phyloP scores from a whole-genome alignment of 306 rosid genomes.

The Vicia villosa region DNA sequence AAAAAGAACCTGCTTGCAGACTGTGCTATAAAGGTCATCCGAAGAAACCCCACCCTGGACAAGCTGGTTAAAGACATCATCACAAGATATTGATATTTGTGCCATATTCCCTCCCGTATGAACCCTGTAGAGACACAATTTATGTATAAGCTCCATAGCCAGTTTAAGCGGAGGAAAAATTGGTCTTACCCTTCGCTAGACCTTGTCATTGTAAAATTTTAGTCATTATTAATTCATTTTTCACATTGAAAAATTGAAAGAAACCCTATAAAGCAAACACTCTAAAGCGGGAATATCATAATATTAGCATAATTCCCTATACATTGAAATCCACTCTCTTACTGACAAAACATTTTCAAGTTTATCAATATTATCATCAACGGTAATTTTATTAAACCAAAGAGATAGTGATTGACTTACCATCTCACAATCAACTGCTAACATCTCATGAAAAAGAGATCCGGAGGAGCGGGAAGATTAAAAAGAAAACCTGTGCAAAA shows the following conservation, averaged over 20 bases:
- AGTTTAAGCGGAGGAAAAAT: neutral
- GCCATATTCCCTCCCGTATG: constrained; percentile 67
- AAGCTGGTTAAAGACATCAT: constrained; percentile 77
- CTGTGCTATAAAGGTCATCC: constrained; percentile 71
- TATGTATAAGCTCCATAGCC: neutral
- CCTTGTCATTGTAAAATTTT: neutral
- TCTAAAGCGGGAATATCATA: neutral
- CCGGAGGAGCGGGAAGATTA: constrained; percentile 71
- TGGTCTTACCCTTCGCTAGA: neutral
- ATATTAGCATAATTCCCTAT: neutral
- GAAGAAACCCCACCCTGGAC: constrained; percentile 78
- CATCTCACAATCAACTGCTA: constrained; percentile 98
- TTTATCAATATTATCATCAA: neutral
- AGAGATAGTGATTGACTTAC: constrained; percentile 47
- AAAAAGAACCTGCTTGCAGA: constrained; percentile 81
- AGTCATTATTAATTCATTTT: neutral
- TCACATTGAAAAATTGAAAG: constrained; percentile 1
- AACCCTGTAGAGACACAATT: constrained; percentile 58
- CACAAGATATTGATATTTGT: constrained; percentile 75
- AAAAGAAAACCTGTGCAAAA: constrained; percentile 66
- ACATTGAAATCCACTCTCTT: neutral
- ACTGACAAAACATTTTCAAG: neutral
- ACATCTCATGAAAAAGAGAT: constrained; percentile 58
- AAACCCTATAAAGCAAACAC: constrained; percentile 5
- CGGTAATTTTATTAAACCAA: constrained; percentile 15